These are phyloP conservation scores for Penicillium verrucosum DNA, from an alignment of 2,329 filamentous ascomycete species.

Conservation along the genomic window DNA sequence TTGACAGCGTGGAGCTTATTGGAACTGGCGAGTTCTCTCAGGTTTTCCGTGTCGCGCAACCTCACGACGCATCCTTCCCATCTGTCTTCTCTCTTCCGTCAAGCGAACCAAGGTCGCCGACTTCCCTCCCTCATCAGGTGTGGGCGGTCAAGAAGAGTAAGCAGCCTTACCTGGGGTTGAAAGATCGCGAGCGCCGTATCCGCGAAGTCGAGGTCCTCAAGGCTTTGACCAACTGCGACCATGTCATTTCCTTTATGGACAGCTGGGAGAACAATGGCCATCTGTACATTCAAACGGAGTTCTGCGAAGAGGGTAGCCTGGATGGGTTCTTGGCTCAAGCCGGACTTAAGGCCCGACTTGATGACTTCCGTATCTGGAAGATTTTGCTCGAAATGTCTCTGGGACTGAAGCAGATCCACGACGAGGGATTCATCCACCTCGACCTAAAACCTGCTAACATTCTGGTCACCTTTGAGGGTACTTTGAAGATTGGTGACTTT, in stretches of 20 bases:
- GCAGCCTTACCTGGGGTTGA: constrained; percentile 70
- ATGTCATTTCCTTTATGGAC: constrained; percentile 78
- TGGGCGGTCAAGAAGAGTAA: constrained; percentile 95
- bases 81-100: constrained; percentile 48
- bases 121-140: constrained; percentile 57
- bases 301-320: constrained; percentile 88
- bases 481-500: constrained; percentile 65
- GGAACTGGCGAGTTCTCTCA: constrained; percentile 91
- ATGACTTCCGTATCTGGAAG: constrained; percentile 99
- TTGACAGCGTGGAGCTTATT: constrained; percentile 74
- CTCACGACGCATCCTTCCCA: constrained; percentile 37
- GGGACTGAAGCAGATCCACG: constrained; percentile 86
- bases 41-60: constrained; percentile 72
- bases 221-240: constrained; percentile 73
- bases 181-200: constrained; percentile 78
- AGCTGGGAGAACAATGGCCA: constrained; percentile 83
- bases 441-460: constrained; percentile 66
- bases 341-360: constrained; percentile 78
- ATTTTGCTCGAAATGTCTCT: constrained; percentile 80
- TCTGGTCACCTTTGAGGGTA: constrained; percentile 63
- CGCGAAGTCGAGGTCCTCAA: constrained; percentile 79
- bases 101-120: constrained; percentile 51
- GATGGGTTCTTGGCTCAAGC: constrained; percentile 80
- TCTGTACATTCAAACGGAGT: constrained; percentile 97
- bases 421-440: constrained; percentile 73